Conservation (phyloP, 169 alveolate genomes). For the Plasmodium ovale region DNA sequence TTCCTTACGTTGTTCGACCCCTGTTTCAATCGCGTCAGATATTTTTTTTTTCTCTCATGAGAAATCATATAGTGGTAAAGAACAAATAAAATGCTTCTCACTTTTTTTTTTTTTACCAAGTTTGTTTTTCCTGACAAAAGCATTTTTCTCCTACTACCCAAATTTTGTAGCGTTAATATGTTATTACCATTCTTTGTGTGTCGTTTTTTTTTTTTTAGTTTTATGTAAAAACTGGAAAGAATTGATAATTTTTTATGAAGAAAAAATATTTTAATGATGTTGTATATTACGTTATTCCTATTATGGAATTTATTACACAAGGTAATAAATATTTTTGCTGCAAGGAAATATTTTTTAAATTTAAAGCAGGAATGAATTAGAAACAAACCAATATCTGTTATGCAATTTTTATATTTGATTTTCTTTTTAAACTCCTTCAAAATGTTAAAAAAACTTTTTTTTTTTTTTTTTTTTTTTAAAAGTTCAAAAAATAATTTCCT, state of each 20-base stretch:
- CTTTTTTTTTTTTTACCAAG: not conserved
- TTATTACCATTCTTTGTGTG: not conserved
- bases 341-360: constrained; percentile 33
- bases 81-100: constrained; percentile 15
- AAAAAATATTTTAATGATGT: constrained; percentile 34
- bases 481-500: constrained; percentile 18
- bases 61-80: not conserved
- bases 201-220: not conserved
- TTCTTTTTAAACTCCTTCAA: constrained; percentile 24
- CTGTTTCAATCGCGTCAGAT: too few species aligned
- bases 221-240: constrained; percentile 36
- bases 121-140: not conserved
- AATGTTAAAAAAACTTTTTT: constrained; percentile 6
- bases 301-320: constrained; percentile 29
- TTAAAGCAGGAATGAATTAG: constrained; percentile 20
- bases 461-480: constrained; percentile 1
- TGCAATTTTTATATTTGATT: constrained; percentile 7
- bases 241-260: constrained; percentile 9
- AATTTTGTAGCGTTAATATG: not conserved
- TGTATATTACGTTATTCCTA: constrained; percentile 23
- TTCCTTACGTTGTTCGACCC: not conserved
- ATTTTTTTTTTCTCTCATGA: constrained; percentile 4
- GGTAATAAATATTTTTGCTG: constrained; percentile 36
- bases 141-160: not conserved
- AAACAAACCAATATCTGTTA: constrained; percentile 22